phyloP scores from a whole-genome alignment of 2,329 filamentous ascomycete species.

The Pestalotiopsis fici region DNA sequence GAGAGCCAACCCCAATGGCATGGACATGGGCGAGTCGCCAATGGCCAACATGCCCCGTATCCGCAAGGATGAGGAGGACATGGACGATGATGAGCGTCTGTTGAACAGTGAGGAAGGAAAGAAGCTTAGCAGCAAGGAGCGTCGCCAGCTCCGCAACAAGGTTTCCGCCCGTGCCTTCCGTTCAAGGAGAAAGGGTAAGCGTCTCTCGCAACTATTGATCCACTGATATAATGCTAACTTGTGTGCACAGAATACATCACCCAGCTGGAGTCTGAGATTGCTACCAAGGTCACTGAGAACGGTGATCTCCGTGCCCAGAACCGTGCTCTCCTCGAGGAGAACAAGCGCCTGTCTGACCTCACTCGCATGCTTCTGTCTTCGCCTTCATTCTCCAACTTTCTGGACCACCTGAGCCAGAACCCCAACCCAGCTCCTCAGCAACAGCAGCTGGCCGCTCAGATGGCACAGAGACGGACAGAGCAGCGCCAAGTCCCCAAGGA shows the following conservation, averaged over 20 bases:
- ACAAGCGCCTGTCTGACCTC: conserved; percentile 75
- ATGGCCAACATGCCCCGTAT: conserved; percentile 70
- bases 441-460: conserved; percentile 40
- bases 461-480: conserved; percentile 43
- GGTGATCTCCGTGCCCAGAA: conserved; percentile 81
- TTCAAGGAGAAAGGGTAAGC: conserved; percentile 88
- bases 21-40: conserved; percentile 51
- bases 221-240: conserved; percentile 46
- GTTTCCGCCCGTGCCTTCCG: conserved; percentile 97
- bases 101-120: conserved; percentile 97
- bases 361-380: conserved; percentile 82
- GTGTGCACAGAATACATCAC: conserved; percentile 85
- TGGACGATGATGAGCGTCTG: conserved; percentile 96
- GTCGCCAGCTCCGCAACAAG: conserved; percentile 96
- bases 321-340: conserved; percentile 79
- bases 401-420: conserved; percentile 69
- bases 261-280: conserved; percentile 89
- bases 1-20: conserved; percentile 68
- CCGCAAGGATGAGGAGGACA: conserved; percentile 96
- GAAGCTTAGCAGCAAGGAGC: conserved; percentile 97
- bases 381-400: conserved; percentile 78
- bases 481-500: conserved; percentile 64
- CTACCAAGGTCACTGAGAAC: conserved; percentile 79
- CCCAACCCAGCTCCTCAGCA: conserved; percentile 44
- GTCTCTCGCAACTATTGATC: background rate